A percentile compares a stretch with the other conserved stretches of the same genome.
Conservation (phyloP, 805 yeast genomes). For the Wickerhamiella kurtzmanii region DNA sequence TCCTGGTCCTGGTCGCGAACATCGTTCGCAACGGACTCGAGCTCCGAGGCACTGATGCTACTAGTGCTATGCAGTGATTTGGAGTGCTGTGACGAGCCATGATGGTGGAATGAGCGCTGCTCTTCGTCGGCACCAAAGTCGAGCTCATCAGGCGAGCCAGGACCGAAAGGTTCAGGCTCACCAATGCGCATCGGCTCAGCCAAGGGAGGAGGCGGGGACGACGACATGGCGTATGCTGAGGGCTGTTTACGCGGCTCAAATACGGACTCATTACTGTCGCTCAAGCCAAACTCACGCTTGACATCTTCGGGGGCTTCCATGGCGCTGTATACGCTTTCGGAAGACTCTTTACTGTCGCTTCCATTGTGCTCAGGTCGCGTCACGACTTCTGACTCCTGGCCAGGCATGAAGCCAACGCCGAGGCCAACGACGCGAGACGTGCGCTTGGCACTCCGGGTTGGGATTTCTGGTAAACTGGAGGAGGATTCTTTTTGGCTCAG, state of each 20-base stretch:
- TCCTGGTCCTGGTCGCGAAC: too few species aligned
- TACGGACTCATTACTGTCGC: background rate
- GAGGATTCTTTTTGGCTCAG: too few species aligned
- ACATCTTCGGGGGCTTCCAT: background rate
- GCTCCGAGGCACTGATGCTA: background rate
- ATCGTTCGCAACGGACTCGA: background rate
- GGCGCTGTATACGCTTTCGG: background rate
- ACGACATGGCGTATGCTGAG: background rate
- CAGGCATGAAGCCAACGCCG: too few species aligned
- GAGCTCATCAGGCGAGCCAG: background rate
- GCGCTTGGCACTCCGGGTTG: background rate
- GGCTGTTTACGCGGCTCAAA: background rate
- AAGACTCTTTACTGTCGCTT: background rate
- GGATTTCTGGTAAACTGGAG: background rate
- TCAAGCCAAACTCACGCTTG: background rate
- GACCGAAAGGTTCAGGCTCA: background rate
- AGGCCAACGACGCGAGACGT: background rate
- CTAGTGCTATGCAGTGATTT: background rate
- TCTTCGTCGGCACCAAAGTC: background rate
- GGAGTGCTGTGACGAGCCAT: background rate
- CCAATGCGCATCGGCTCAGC: background rate
- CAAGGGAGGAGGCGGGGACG: background rate
- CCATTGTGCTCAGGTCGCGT: too few species aligned
- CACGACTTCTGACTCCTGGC: too few species aligned
- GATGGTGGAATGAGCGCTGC: background rate